Conservation (phyloP, 371 early-diverging fungal species). For the Rhizopus sp. region DNA sequence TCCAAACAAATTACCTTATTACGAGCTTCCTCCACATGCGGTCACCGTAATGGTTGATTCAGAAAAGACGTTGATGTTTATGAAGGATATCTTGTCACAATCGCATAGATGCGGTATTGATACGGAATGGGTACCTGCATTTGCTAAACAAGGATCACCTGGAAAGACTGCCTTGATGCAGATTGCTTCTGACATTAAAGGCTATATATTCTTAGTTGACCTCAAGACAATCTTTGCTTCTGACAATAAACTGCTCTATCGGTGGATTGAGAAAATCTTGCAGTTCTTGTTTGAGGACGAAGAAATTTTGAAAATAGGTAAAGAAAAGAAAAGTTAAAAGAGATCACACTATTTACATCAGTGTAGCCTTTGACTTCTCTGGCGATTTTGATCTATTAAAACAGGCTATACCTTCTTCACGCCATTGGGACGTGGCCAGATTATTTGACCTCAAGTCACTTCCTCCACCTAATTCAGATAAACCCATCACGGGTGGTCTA, state of each 20-base stretch:
- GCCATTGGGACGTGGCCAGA: slow-evolving; percentile 20
- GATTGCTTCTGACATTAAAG: slow-evolving; percentile 37
- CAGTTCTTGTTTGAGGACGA: slow-evolving; percentile 30
- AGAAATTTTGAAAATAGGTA: slow-evolving; percentile 38
- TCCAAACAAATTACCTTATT: slow-evolving; percentile 8
- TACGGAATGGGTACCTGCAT: slow-evolving; percentile 51
- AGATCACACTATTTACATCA: not conserved
- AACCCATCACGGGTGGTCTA: slow-evolving; percentile 32
- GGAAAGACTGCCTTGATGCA: slow-evolving; percentile 47
- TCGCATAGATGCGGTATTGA: slow-evolving; percentile 39
- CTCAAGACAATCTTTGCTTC: slow-evolving; percentile 32
- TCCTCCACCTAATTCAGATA: not conserved
- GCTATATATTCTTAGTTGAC: slow-evolving; percentile 41
- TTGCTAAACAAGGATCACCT: slow-evolving; percentile 25
- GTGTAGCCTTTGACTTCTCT: slow-evolving; percentile 42
- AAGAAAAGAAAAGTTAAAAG: not conserved
- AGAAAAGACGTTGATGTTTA: slow-evolving; percentile 20
- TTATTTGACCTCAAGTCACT: slow-evolving; percentile 38
- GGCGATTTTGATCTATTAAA: slow-evolving; percentile 41
- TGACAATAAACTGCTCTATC: slow-evolving; percentile 16
- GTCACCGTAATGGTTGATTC: slow-evolving; percentile 35
- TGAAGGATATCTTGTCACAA: slow-evolving; percentile 24
- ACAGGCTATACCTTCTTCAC: slow-evolving; percentile 35
- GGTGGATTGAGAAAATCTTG: slow-evolving; percentile 26
- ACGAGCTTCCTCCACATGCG: slow-evolving; percentile 28